phyloP scores from a whole-genome alignment of 2,329 filamentous ascomycete species.

The Penicillium sp. region DNA sequence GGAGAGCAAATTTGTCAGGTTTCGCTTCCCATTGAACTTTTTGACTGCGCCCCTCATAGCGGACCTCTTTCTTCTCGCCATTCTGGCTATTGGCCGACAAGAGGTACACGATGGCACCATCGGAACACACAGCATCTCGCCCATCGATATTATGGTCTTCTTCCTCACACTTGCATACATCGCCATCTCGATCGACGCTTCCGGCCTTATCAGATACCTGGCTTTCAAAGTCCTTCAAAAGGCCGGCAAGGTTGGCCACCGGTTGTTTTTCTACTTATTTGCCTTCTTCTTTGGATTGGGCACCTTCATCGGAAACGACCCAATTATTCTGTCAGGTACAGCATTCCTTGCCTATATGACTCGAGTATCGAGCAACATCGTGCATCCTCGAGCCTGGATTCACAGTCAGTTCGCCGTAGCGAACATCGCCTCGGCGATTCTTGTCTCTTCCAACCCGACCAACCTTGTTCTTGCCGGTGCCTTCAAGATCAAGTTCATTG shows the following conservation, averaged over 20 bases:
- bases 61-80: conserved; percentile 67
- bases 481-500: conserved; percentile 67
- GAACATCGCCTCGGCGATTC: conserved; percentile 69
- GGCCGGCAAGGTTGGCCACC: conserved; percentile 63
- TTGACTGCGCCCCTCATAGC: conserved; percentile 67
- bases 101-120: conserved; percentile 68
- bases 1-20: conserved; percentile 45
- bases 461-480: conserved; percentile 71
- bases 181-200: conserved; percentile 72
- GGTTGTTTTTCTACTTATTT: conserved; percentile 70
- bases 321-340: conserved; percentile 69
- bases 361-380: conserved; percentile 67
- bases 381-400: conserved; percentile 69
- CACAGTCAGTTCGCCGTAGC: conserved; percentile 67
- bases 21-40: conserved; percentile 64
- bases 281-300: conserved; percentile 66
- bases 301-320: conserved; percentile 69
- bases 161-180: conserved; percentile 73
- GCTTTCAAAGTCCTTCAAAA: conserved; percentile 67
- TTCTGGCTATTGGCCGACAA: conserved; percentile 60
- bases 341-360: conserved; percentile 76
- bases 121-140: conserved; percentile 62
- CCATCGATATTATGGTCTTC: conserved; percentile 70
- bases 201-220: conserved; percentile 65
- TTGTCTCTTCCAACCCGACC: conserved; percentile 74